Evolutionary conservation across 306 rosid genomes (phyloP), one percentile per base, ranked within the genome.

Genomic region (Lathyrus oleraceus): DNA sequence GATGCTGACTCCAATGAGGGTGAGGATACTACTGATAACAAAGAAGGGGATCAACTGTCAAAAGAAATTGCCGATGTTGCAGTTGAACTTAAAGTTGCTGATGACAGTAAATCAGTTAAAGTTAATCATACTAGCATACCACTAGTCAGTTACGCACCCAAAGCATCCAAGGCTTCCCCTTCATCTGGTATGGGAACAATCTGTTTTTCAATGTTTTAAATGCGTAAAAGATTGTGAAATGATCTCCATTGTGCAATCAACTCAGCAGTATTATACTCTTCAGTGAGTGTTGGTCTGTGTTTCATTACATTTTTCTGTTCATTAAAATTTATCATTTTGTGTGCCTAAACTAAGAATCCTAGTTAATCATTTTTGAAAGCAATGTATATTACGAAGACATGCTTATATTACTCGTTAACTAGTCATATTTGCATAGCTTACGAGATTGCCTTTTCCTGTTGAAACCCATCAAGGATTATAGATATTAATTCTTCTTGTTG

Each of bases 111-210:
- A 78, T 75, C 65, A 51, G 88, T 81, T 66, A 69, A 85, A 71
- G 87, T 85, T 75, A 88, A 87, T 65, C 74, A 65, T 69, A 69
- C 76, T 43, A 80, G 76, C 45, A 78, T 88, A 63, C 98, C 91
- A 21, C 68, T 76, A 71, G 90, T 88, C 85, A 85, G 87, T 78
- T 90, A 90, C 25, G 78, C 79, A 23, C 85, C 87, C 61, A 88
- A 85, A 82, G 76, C 89, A 52, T 85, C 89, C 54, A 84, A 51
- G 71, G 72, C 84, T 49, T 51, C 84, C 4, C 4, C 82, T 76
- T 45, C 74, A 53, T 74, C 86, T 70, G 97, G 98, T 93, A 90
- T 56, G 80, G 45, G 63, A 69, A 73, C 62, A 59, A 40, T 76
- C 42, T 70, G 21, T 19, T 63, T 54, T 69, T 54, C 38, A 56